phyloP scores from a whole-genome alignment of 2,329 filamentous ascomycete genomes.

The Talaromyces sp. region DNA sequence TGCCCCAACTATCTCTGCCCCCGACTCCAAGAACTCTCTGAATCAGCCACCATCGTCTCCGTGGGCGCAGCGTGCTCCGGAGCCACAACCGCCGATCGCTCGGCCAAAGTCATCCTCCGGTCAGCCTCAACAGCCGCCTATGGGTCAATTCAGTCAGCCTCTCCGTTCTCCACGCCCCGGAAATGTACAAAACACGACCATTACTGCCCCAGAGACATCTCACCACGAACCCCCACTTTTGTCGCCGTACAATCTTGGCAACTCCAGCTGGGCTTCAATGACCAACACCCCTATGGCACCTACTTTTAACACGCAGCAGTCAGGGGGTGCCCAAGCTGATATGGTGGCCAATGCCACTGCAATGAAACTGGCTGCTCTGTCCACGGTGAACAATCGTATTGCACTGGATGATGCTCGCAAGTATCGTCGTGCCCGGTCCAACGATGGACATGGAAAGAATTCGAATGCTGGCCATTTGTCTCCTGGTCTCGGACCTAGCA shows the following conservation, averaged over 20 bases:
- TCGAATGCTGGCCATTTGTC: constrained; percentile 54
- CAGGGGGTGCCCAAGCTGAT: constrained; percentile 70
- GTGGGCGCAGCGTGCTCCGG: constrained; percentile 61
- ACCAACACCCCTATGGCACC: constrained; percentile 94
- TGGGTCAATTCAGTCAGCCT: constrained; percentile 93
- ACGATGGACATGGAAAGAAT: constrained; percentile 59
- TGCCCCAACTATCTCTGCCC: constrained; percentile 69
- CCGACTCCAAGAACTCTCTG: constrained; percentile 59
- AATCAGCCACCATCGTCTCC: constrained; percentile 69
- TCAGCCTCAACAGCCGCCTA: constrained; percentile 53
- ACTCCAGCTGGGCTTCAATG: constrained; percentile 97
- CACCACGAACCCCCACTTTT: constrained; percentile 72
- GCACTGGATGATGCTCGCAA: constrained; percentile 95
- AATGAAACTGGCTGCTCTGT: constrained; percentile 96
- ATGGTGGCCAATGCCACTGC: constrained; percentile 99
- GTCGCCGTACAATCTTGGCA: constrained; percentile 71
- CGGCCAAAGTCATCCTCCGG: constrained; percentile 75
- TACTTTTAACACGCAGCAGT: constrained; percentile 64
- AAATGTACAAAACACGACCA: constrained; percentile 77
- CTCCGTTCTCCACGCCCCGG: constrained; percentile 76
- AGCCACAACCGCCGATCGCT: constrained; percentile 49
- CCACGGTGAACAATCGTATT: constrained; percentile 97
- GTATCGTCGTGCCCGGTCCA: constrained; percentile 85
- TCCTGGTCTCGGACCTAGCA: constrained; percentile 59
- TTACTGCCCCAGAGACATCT: constrained; percentile 65